These are phyloP conservation scores for Lizanozyma gosingica DNA, from an alignment of 1,139 yeast species.

Conservation along the genomic window DNA sequence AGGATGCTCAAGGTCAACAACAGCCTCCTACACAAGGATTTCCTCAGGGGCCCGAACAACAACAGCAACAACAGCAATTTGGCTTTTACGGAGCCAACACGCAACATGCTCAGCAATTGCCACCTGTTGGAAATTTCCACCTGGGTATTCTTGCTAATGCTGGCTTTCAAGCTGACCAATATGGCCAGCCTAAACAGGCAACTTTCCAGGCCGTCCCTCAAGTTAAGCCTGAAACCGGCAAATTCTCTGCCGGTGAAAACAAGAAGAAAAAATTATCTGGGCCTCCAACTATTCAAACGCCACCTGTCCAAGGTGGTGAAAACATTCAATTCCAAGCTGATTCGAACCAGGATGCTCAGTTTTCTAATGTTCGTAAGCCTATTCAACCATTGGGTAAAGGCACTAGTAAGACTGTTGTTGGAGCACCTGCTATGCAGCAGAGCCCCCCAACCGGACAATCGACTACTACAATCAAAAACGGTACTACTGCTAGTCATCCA, in stretches of 20 bases:
- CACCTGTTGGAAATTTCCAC: constrained; percentile 94
- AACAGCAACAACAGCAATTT: constrained; percentile 5
- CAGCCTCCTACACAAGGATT: constrained; percentile 9
- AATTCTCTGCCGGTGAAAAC: constrained; percentile 3
- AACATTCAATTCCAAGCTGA: constrained; percentile 17
- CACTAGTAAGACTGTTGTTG: constrained; percentile 22
- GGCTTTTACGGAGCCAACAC: neutral
- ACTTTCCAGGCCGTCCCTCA: neutral
- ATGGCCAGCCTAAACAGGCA: neutral
- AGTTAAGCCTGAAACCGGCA: constrained; percentile 4
- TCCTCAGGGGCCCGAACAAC: constrained; percentile 11
- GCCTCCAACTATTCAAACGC: neutral
- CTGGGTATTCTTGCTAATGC: constrained; percentile 14
- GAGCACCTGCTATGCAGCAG: constrained; percentile 3
- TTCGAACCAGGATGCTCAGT: constrained; percentile 41
- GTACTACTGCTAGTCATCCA: constrained; percentile 34
- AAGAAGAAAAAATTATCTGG: constrained; percentile 20
- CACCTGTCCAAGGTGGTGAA: neutral
- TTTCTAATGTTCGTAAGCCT: constrained; percentile 44
- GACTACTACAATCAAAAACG: constrained; percentile 10
- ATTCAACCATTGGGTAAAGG: constrained; percentile 17
- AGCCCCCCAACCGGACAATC: neutral
- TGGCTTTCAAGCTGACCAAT: neutral
- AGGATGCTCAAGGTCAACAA: constrained; percentile 5
- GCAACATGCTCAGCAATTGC: constrained; percentile 41